Evolutionary conservation across 2,329 filamentous ascomycete genomes (phyloP).

Genomic region (Elsinoe ampelina): DNA sequence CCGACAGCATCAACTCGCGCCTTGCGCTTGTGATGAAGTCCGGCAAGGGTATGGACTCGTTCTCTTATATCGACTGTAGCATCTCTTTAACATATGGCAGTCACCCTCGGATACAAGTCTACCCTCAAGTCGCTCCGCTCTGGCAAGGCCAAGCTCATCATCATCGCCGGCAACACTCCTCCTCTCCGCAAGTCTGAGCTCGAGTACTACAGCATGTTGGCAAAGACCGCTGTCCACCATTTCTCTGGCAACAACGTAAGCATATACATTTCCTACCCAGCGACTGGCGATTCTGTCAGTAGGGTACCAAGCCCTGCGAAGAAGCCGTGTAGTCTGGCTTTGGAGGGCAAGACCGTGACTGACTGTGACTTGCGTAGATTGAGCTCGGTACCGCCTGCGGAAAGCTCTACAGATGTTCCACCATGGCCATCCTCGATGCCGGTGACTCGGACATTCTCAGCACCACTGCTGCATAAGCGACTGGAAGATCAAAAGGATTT

Average conservation of each 20-base stretch:
- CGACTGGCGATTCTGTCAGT: slow-evolving; percentile 16
- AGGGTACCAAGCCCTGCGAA: slow-evolving; percentile 31
- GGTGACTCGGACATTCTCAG: slow-evolving; percentile 94
- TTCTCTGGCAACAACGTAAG: slow-evolving; percentile 98
- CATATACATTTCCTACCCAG: slow-evolving; percentile 26
- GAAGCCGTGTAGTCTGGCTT: slow-evolving; percentile 49
- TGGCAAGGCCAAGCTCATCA: slow-evolving; percentile 97
- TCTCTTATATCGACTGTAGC: background rate
- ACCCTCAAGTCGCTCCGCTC: slow-evolving; percentile 83
- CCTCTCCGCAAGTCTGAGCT: slow-evolving; percentile 97
- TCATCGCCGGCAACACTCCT: slow-evolving; percentile 91
- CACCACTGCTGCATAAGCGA: slow-evolving; percentile 47
- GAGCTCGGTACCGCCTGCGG: slow-evolving; percentile 97
- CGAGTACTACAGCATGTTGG: slow-evolving; percentile 70
- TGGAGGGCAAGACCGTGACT: slow-evolving; percentile 62
- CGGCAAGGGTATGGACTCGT: slow-evolving; percentile 40
- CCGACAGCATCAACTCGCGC: slow-evolving; percentile 67
- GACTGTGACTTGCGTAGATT: slow-evolving; percentile 59
- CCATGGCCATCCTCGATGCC: slow-evolving; percentile 93
- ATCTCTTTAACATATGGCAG: slow-evolving; percentile 41
- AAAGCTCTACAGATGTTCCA: slow-evolving; percentile 97
- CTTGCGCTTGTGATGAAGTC: slow-evolving; percentile 61
- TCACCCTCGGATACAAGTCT: slow-evolving; percentile 84
- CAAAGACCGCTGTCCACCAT: slow-evolving; percentile 94
- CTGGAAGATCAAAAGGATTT: background rate